Evolutionary conservation across 306 rosid species (phyloP), one percentile per base, ranked within the genome.

Genomic region (Prunus salicina): DNA sequence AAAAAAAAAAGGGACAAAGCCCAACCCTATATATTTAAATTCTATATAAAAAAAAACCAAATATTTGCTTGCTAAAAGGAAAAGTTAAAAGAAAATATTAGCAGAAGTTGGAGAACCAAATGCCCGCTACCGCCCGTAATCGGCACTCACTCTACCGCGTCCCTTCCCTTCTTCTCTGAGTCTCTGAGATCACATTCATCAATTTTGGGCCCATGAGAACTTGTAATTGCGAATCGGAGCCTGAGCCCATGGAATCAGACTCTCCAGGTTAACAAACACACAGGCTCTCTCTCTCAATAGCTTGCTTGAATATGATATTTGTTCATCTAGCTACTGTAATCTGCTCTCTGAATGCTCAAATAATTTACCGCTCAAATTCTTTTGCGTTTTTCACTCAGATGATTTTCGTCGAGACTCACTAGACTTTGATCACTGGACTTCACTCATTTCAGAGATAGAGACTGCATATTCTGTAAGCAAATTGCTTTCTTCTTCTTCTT

Each of bases 401-500:
- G 82, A 61, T n/a, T 80, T 76, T 67, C 86, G 70, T 71, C 52
- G 82, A 81, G 85, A 82, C 20, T 81, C 87, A 63, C 62, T 87
- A 64, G 86, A 79, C 76, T 91, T 91, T 70, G 90, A 88, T 24
- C 91, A 79, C 78, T 94, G 94, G 96, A 79, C 84, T 80, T 78
- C 83, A 20, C 88, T 91, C 38, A 85, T 91, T 84, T 85, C 87
- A 9, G 80, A 87, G 73, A 77, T 57, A 43, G 98, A 91, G 83
- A 86, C 61, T 67, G 52, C 51, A n/a, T 79, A 72, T 80, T 86
- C 88, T 60, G 97, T 94, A 86, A 86, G 91, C 77, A 75, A 71
- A 58, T 28, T 80, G 34, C 60, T 72, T 47, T 78, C 46, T 65
- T 63, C 64, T 68, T 79, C 30, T 45, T 27, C 45, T 3, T n/a